Evolutionary conservation across 495 filamentous ascomycete genomes (phyloP).

Genomic region (Pseudevernia furfuracea): DNA sequence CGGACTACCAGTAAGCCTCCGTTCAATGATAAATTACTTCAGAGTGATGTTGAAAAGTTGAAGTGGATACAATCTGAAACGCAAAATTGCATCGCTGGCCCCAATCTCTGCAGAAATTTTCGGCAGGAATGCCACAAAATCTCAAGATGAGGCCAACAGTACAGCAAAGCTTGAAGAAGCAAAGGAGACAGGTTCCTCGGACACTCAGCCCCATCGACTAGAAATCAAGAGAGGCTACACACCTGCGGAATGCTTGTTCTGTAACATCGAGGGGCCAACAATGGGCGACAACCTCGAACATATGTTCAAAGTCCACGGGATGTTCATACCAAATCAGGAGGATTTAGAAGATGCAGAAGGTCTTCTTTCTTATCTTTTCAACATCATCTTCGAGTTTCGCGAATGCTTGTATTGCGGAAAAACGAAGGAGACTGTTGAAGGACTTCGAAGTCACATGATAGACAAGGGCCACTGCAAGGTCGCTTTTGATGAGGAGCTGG

Average conservation of each 20-base stretch:
- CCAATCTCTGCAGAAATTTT: slow-evolving; percentile 88
- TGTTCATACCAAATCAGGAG: slow-evolving; percentile 85
- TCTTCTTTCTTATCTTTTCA: slow-evolving; percentile 60
- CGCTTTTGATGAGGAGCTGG: slow-evolving; percentile 76
- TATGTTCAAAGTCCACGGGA: slow-evolving; percentile 85
- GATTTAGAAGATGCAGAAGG: slow-evolving; percentile 76
- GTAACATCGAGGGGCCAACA: slow-evolving; percentile 54
- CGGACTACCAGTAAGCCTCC: slow-evolving; percentile 83
- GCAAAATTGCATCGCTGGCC: slow-evolving; percentile 81
- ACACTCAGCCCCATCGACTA: too few relatives aligned
- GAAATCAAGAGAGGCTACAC: not conserved
- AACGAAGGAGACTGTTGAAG: slow-evolving; percentile 59
- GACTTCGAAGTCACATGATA: slow-evolving; percentile 87
- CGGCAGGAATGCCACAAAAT: slow-evolving; percentile 71
- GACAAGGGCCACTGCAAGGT: slow-evolving; percentile 95
- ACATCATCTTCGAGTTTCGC: slow-evolving; percentile 61
- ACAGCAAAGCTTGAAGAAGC: not conserved
- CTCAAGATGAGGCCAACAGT: not conserved
- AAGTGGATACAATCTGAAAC: slow-evolving; percentile 94
- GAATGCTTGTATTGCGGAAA: slow-evolving; percentile 81
- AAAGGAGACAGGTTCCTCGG: not conserved
- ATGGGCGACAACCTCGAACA: slow-evolving; percentile 60
- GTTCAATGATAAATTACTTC: not conserved
- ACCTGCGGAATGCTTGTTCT: not conserved
- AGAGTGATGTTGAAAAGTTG: not conserved